A percentile compares a stretch with the other conserved stretches of the same genome.
Conservation (phyloP, 148 eudicot genomes). For the Euryodendron excelsum region DNA sequence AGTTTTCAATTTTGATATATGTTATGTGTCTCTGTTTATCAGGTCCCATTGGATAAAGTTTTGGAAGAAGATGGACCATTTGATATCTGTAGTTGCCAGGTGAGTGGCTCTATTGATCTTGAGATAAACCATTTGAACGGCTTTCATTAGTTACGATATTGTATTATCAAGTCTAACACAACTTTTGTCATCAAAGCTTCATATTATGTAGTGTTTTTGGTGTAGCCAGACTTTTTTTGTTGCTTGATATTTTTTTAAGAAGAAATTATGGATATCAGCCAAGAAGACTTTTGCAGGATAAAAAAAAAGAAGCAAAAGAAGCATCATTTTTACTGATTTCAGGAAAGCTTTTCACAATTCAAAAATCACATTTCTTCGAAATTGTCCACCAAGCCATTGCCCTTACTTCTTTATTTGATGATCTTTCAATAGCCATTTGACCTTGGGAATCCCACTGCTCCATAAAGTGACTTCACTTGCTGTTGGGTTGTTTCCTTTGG, state of each 20-base stretch:
- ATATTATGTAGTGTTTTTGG: neutral
- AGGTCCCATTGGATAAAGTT: constrained; percentile 76
- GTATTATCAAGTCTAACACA: no score
- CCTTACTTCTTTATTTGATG: no score
- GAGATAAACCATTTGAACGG: neutral
- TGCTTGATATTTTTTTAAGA: neutral
- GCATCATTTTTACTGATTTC: no score
- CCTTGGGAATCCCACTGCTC: no score
- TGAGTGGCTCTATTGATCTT: constrained; percentile 21
- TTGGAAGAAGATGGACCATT: constrained; percentile 92
- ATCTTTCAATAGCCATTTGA: no score
- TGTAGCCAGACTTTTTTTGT: neutral
- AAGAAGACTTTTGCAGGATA: no score
- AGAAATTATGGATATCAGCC: neutral
- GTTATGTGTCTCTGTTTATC: constrained; percentile 22
- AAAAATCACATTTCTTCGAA: no score
- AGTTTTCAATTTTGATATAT: constrained; percentile 1
- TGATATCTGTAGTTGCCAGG: constrained; percentile 98
- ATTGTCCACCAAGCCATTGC: no score
- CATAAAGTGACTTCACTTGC: neutral
- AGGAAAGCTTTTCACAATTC: no score
- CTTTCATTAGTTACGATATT: neutral
- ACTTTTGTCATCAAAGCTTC: no score
- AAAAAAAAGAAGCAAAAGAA: no score
- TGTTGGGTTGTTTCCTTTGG: constrained; percentile 2